These are phyloP conservation scores for Asterophora lycoperdoides DNA, from an alignment of 768 basidiomycete genomes.

Conservation along the genomic window DNA sequence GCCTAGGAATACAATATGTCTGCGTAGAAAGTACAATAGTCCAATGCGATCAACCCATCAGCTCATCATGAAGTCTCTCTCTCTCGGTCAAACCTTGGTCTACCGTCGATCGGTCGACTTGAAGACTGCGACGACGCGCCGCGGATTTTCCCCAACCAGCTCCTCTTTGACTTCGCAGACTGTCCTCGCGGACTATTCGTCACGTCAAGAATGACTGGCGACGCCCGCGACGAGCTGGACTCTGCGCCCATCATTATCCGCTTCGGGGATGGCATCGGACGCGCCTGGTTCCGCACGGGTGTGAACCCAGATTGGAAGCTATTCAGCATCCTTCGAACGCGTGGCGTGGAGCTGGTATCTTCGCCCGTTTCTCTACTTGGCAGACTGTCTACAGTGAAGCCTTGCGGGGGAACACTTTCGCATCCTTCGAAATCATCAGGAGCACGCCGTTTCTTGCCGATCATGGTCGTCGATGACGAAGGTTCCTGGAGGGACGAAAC, in stretches of 20 bases:
- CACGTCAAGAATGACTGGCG: constrained; percentile 49
- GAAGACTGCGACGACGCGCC: constrained; percentile 34
- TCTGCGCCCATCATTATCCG: constrained; percentile 27
- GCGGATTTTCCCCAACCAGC: constrained; percentile 72
- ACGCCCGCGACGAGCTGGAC: constrained; percentile 21
- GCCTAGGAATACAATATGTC: constrained; percentile 29
- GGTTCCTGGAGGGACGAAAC: constrained; percentile 21
- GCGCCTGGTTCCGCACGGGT: constrained; percentile 54
- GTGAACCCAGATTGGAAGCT: constrained; percentile 67
- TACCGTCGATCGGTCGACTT: constrained; percentile 15
- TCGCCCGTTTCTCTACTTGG: constrained; percentile 35
- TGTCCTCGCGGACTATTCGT: constrained; percentile 59
- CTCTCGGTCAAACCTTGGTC: constrained; percentile 16
- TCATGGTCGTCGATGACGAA: constrained; percentile 34
- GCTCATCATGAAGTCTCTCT: constrained; percentile 13
- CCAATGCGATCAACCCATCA: constrained; percentile 11
- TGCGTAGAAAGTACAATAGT: constrained; percentile 19
- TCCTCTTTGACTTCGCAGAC: constrained; percentile 50
- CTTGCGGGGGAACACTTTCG: constrained; percentile 57
- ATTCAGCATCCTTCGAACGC: constrained; percentile 55
- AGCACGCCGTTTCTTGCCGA: constrained; percentile 68
- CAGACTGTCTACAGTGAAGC: constrained; percentile 53
- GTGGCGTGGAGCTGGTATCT: constrained; percentile 44
- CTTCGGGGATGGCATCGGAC: constrained; percentile 49
- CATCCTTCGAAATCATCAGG: constrained; percentile 72